These are phyloP conservation scores for Fragaria nilgerrensis DNA, from an alignment of 306 rosid genomes.

Conservation along the genomic window DNA sequence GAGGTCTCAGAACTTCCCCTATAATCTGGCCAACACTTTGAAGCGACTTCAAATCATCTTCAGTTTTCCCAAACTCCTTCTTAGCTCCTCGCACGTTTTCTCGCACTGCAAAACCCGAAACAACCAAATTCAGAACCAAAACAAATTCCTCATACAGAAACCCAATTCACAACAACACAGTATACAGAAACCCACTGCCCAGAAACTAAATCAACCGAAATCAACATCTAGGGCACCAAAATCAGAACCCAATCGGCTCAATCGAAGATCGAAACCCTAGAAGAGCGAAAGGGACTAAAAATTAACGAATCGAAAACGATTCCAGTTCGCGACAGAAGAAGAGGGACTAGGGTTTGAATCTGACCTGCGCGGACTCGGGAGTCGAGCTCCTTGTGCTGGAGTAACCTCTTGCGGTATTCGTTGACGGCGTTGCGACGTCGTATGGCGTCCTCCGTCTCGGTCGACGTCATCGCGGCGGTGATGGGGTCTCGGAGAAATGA, in stretches of 20 bases:
- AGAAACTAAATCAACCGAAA: neutral
- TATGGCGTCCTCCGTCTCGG: constrained; percentile 64
- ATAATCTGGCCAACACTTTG: constrained; percentile 94
- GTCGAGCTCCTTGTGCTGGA: constrained; percentile 87
- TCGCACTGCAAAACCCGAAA: constrained; percentile 52
- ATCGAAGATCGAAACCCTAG: constrained; percentile 8
- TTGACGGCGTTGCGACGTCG: constrained; percentile 66
- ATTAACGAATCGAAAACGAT: neutral
- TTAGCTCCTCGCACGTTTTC: constrained; percentile 71
- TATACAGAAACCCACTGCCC: neutral
- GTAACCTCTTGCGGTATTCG: constrained; percentile 77
- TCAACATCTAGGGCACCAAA: neutral
- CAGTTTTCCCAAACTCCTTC: constrained; percentile 93
- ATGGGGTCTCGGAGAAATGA: neutral
- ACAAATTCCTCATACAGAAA: neutral
- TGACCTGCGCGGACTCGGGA: constrained; percentile 82
- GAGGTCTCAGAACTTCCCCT: constrained; percentile 97
- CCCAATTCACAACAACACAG: neutral
- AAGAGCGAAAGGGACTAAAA: neutral
- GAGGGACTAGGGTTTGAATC: constrained; percentile 28
- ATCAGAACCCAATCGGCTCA: constrained; percentile 1
- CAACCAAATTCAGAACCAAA: constrained; percentile 5
- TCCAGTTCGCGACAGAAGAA: neutral
- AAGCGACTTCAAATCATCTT: constrained; percentile 95
- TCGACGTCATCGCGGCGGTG: constrained; percentile 40